Base-by-base conservation (phyloP, 2,329 filamentous ascomycete genomes). In the Colletotrichum agaves region DNA sequence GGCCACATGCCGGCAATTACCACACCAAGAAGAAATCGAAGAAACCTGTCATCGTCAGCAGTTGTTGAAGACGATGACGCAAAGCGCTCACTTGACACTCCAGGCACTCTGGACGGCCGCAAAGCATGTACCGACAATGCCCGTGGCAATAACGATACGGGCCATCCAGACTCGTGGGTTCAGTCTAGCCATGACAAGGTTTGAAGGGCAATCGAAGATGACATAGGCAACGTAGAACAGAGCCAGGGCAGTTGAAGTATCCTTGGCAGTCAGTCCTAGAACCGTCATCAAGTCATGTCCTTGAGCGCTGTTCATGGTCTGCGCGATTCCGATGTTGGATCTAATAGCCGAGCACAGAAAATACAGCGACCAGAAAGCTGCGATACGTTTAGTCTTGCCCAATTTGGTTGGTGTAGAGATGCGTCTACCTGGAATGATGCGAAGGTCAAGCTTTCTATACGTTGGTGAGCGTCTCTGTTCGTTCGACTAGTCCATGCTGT, bases 1-100 rank as follows among this genome's bases (percentile, higher is more conserved):
- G 94, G 94, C 94, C 94, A 97, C 91, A 97, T 94, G 52, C 94
- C 94, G 1, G 94, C 94, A 76, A 94, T 94, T 23, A 97, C 93
- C 13, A 96, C 86, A 53, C 94, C 94, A 6, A 97, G 87, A 11
- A 97, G 84, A 63, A 97, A 90, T 7, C 94, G 90, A 31, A 97
- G 85, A n/a, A 97, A 83, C 72, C 87, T 87, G 49, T 5, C 8
- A 17, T 2, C 21, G 61, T 55, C 46, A 49, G 35, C 47, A 44
- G 71, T 33, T 77, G 70, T 4, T 60, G 23, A n/a, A 7, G 35
- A 55, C 13, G 47, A n/a, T 49, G 12, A 4, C n/a, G 6, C 6
- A 6, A 44, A 47, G 15, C 8, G 80, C 84, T 64, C 80, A 90
- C 87, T 95, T 94, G 73, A 97, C 84, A 74, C 93, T 96, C 91